Conservation (phyloP, 352 stramenopile genomes). For the Globisporangium polare region DNA sequence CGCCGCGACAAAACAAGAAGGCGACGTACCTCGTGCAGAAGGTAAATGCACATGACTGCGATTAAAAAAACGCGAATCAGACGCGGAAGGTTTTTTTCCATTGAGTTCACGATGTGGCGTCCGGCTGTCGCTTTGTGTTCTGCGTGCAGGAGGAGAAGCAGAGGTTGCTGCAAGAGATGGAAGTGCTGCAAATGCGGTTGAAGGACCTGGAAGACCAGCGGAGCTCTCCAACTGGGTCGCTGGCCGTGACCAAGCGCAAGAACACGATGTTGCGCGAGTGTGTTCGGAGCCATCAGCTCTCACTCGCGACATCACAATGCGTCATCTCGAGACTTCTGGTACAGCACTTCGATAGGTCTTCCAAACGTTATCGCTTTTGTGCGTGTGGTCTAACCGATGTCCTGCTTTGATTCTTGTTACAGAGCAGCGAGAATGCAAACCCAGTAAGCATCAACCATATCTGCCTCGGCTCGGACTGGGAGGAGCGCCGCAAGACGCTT, state of each 20-base stretch:
- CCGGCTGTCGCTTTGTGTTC: too few species aligned
- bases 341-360: too few species aligned
- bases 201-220: not conserved
- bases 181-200: not conserved
- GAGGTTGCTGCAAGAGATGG: not conserved
- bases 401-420: too few species aligned
- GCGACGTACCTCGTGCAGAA: too few species aligned
- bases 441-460: conserved; percentile 32
- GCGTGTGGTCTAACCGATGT: not conserved
- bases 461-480: conserved; percentile 27
- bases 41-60: too few species aligned
- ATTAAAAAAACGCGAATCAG: too few species aligned
- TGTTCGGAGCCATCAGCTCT: conserved; percentile 27
- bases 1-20: too few species aligned
- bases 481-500: conserved; percentile 27
- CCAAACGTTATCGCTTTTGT: too few species aligned
- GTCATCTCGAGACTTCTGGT: conserved; percentile 29
- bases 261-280: conserved; percentile 16
- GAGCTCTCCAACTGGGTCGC: not conserved
- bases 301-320: conserved; percentile 28
- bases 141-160: too few species aligned
- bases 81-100: too few species aligned
- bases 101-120: too few species aligned
- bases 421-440: too few species aligned
- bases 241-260: not conserved